Conservation (phyloP, 352 stramenopile species). For the Phytophthora capsici region DNA sequence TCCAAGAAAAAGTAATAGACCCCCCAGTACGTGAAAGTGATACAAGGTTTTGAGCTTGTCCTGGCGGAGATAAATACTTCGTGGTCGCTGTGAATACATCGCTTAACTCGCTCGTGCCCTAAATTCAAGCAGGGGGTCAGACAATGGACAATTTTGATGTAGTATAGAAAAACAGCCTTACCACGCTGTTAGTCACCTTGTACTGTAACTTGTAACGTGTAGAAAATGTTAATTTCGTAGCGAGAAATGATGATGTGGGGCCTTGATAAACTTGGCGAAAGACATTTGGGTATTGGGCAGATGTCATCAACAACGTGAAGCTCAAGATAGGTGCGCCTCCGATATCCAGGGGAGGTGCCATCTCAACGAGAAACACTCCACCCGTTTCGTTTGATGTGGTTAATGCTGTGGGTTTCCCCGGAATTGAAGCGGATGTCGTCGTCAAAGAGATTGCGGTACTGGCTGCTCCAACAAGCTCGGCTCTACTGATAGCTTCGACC, state of each 20-base stretch:
- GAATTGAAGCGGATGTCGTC: constrained; percentile 42
- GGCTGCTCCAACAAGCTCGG: constrained; percentile 34
- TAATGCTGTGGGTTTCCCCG: constrained; percentile 41
- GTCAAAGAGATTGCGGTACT: constrained; percentile 28
- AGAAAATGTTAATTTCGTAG: constrained; percentile 42
- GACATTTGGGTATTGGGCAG: constrained; percentile 40
- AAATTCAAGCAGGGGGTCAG: neutral
- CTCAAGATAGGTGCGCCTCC: constrained; percentile 40
- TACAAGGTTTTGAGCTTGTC: constrained; percentile 38
- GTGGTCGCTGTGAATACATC: constrained; percentile 40
- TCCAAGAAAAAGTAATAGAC: constrained; percentile 50
- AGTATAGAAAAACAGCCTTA: constrained; percentile 25
- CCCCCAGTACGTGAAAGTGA: constrained; percentile 43
- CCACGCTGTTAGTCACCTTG: constrained; percentile 43
- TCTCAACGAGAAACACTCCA: constrained; percentile 47
- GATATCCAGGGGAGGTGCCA: constrained; percentile 43
- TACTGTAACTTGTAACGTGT: constrained; percentile 61
- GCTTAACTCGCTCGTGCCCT: constrained; percentile 62
- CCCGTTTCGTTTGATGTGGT: constrained; percentile 40
- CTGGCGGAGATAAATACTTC: constrained; percentile 50
- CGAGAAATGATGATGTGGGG: constrained; percentile 15
- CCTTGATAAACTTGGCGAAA: constrained; percentile 57
- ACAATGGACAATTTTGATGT: neutral
- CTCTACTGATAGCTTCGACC: constrained; percentile 43
- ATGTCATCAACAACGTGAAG: constrained; percentile 42